phyloP scores from a whole-genome alignment of 1,139 yeast species.

The Candida sp. region DNA sequence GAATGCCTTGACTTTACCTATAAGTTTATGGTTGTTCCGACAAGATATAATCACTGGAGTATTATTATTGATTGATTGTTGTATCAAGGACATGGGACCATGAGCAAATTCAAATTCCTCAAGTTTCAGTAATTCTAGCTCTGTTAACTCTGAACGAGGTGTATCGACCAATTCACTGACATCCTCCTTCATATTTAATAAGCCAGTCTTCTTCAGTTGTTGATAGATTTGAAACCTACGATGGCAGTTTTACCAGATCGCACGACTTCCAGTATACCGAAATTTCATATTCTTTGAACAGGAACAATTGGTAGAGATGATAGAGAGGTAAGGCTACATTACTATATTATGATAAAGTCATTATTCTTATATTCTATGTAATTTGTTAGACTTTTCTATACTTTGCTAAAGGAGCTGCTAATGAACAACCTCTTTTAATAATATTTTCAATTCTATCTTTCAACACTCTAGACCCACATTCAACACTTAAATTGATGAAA shows the following conservation, averaged over 20 bases:
- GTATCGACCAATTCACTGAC: constrained; percentile 62
- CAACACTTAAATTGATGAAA: constrained; percentile 61
- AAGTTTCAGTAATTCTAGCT: constrained; percentile 71
- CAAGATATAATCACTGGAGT: constrained; percentile 84
- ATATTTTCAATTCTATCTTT: constrained; percentile 83
- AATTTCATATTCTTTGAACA: no score
- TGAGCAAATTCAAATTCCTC: constrained; percentile 89
- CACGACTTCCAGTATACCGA: neutral
- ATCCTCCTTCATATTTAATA: constrained; percentile 1
- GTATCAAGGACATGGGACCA: constrained; percentile 89
- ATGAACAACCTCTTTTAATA: constrained; percentile 68
- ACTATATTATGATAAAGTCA: no score
- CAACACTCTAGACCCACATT: constrained; percentile 74
- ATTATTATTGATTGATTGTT: constrained; percentile 71
- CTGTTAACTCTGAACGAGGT: constrained; percentile 77
- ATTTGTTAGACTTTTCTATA: constrained; percentile 14
- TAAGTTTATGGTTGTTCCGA: constrained; percentile 87
- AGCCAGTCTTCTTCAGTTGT: neutral
- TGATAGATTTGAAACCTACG: neutral
- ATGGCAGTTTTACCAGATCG: neutral
- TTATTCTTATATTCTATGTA: no score
- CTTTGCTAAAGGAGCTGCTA: constrained; percentile 74
- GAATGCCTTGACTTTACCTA: constrained; percentile 89
- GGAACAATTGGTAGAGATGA: no score
- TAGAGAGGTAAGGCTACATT: no score